Evolutionary conservation across 1,284 basidiomycete genomes (phyloP).

Genomic region (Microbotryomycetes sp.): DNA sequence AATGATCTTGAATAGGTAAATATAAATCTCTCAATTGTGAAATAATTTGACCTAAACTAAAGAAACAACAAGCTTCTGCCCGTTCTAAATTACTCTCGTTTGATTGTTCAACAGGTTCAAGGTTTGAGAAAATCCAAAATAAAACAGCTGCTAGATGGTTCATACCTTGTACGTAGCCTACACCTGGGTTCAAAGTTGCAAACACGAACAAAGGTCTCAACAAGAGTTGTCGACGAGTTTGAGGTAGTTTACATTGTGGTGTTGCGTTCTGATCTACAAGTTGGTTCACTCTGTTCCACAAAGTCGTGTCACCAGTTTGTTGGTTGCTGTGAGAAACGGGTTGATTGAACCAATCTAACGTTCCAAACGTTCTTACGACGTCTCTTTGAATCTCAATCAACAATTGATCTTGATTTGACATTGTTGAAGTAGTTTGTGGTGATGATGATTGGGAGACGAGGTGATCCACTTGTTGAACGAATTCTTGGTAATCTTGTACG

Average conservation of each 20-base stretch:
- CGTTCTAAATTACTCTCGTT: neutral
- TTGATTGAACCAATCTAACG: conserved; percentile 22
- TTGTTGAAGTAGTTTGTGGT: neutral
- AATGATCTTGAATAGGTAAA: conserved; percentile 15
- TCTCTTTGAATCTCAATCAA: conserved; percentile 30
- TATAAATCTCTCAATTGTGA: conserved; percentile 30
- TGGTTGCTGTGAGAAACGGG: neutral
- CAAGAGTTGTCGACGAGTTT: conserved; percentile 18
- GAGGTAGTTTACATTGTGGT: neutral
- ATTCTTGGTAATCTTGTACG: conserved; percentile 15
- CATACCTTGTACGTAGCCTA: conserved; percentile 34
- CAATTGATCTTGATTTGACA: conserved; percentile 11
- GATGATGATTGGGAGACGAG: conserved; percentile 3
- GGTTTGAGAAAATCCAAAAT: conserved; percentile 1
- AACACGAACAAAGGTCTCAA: conserved; percentile 29
- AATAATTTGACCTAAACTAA: conserved; percentile 24
- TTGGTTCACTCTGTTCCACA: conserved; percentile 17
- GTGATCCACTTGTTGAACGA: conserved; percentile 14
- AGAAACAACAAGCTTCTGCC: conserved; percentile 27
- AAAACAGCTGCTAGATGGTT: conserved; percentile 11
- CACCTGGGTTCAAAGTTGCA: conserved; percentile 29
- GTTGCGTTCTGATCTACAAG: conserved; percentile 2
- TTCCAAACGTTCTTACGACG: conserved; percentile 25
- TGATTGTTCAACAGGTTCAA: too few species aligned
- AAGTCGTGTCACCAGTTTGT: neutral